These are phyloP conservation scores for Guyanaporus albipodus DNA, from an alignment of 768 basidiomycete species.

Conservation along the genomic window DNA sequence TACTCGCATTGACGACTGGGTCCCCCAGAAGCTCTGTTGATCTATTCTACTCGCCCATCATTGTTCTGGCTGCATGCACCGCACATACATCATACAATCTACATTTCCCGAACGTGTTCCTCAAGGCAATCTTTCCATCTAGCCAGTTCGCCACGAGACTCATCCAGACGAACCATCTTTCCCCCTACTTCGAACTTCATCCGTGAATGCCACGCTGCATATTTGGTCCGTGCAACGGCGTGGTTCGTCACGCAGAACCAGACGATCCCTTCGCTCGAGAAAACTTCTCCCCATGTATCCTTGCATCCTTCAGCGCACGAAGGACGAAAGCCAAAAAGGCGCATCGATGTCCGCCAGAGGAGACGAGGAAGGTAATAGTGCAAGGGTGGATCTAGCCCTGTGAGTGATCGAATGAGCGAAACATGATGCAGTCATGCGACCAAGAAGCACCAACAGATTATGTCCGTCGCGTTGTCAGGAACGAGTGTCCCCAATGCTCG, in stretches of 20 bases:
- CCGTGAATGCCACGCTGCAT: conserved; percentile 13
- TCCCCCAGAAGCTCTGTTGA: too few species aligned
- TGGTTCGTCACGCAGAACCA: conserved; percentile 48
- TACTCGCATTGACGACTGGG: too few species aligned
- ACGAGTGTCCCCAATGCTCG: conserved; percentile 30
- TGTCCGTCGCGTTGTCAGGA: conserved; percentile 42
- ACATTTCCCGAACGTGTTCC: conserved; percentile 3
- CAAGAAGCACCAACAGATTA: conserved; percentile 42
- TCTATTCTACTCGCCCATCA: too few species aligned
- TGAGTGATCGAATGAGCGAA: background rate
- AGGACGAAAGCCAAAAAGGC: conserved; percentile 33
- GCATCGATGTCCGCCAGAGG: conserved; percentile 47
- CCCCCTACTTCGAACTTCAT: conserved; percentile 28
- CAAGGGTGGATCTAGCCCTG: conserved; percentile 70
- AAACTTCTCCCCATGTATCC: conserved; percentile 38
- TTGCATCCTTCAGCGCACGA: conserved; percentile 49
- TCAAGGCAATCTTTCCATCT: conserved; percentile 35
- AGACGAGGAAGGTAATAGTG: conserved; percentile 58
- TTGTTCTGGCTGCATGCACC: too few species aligned
- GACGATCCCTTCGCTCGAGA: conserved; percentile 49
- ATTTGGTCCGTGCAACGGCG: conserved; percentile 13
- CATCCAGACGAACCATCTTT: conserved; percentile 48
- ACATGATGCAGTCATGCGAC: too few species aligned
- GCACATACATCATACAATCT: background rate
- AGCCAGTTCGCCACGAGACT: conserved; percentile 43